Percentiles rank a stretch among this genome's conserved stretches.
Evolutionary conservation across 805 yeast genomes (phyloP).

Genomic region (Tetrapisispora arboricola): DNA sequence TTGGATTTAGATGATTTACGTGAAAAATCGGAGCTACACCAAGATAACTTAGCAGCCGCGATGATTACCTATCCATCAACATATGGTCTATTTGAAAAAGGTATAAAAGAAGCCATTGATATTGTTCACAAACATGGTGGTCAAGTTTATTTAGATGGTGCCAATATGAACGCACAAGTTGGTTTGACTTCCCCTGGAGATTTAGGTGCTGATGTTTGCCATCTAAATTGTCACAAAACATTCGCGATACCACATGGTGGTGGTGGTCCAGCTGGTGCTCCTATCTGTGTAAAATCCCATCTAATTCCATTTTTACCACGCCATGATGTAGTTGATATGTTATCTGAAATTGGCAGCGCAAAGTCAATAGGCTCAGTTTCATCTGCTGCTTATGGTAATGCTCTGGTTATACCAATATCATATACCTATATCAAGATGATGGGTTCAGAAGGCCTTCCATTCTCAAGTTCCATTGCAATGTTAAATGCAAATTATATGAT

Average conservation of each 20-base stretch:
- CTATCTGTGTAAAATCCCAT: conserved; percentile 84
- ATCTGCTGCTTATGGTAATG: conserved; percentile 94
- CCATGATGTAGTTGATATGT: conserved; percentile 50
- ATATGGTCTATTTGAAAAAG: conserved; percentile 92
- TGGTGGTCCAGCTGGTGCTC: conserved; percentile 99
- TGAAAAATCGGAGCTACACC: conserved; percentile 59
- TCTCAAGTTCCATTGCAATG: conserved; percentile 83
- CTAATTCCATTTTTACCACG: conserved; percentile 72
- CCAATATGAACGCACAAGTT: conserved; percentile 98
- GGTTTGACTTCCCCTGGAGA: conserved; percentile 97
- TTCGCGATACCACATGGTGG: conserved; percentile 98
- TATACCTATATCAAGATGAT: conserved; percentile 91
- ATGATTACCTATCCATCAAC: conserved; percentile 98
- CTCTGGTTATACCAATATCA: conserved; percentile 84
- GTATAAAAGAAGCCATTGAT: conserved; percentile 76
- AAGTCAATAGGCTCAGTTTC: conserved; percentile 66
- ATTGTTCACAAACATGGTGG: conserved; percentile 81
- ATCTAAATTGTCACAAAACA: conserved; percentile 91
- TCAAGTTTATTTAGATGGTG: conserved; percentile 95
- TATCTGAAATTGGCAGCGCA: conserved; percentile 33
- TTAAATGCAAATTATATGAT: conserved; percentile 95
- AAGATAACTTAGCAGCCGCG: conserved; percentile 67
- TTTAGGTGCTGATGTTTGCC: conserved; percentile 97
- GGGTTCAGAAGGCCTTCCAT: conserved; percentile 78
- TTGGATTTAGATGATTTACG: conserved; percentile 70